phyloP scores from a whole-genome alignment of 177 flowering plant species.

The Vitis hybrid region DNA sequence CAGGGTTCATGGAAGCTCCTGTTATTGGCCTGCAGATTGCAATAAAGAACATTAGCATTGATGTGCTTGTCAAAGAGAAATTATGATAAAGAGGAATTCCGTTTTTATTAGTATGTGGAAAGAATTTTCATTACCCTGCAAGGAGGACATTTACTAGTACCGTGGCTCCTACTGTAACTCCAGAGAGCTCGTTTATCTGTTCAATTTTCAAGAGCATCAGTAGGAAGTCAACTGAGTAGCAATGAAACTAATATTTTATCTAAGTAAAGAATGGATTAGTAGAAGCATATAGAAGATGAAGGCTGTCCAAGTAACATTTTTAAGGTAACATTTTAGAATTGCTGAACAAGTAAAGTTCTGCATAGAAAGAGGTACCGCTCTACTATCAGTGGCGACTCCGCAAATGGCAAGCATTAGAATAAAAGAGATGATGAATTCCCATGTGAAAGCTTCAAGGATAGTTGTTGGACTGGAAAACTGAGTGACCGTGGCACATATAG shows the following conservation, averaged over 20 bases:
- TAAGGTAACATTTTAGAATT: too few species aligned
- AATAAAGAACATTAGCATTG: neutral
- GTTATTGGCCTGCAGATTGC: conserved; percentile 20
- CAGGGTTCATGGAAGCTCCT: conserved; percentile 43
- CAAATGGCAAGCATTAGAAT: conserved; percentile 42
- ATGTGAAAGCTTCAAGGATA: conserved; percentile 22
- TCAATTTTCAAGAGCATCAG: neutral
- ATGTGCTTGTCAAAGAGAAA: too few species aligned
- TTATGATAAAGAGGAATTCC: too few species aligned
- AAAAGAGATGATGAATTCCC: conserved; percentile 43
- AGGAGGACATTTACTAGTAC: conserved; percentile 26
- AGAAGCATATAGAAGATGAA: too few species aligned
- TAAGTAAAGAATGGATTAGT: too few species aligned
- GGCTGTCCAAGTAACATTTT: too few species aligned
- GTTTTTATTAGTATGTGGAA: neutral
- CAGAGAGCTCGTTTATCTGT: conserved; percentile 33
- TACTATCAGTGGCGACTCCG: conserved; percentile 40
- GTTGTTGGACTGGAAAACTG: conserved; percentile 8
- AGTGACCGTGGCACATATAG: conserved; percentile 10
- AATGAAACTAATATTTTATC: too few species aligned
- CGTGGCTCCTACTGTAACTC: conserved; percentile 36
- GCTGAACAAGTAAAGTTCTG: too few species aligned
- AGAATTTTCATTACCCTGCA: conserved; percentile 28
- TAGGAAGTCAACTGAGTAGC: neutral
- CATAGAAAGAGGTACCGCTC: conserved; percentile 27